Conservation (phyloP, 116 monocot species). For the Iris pallida region DNA sequence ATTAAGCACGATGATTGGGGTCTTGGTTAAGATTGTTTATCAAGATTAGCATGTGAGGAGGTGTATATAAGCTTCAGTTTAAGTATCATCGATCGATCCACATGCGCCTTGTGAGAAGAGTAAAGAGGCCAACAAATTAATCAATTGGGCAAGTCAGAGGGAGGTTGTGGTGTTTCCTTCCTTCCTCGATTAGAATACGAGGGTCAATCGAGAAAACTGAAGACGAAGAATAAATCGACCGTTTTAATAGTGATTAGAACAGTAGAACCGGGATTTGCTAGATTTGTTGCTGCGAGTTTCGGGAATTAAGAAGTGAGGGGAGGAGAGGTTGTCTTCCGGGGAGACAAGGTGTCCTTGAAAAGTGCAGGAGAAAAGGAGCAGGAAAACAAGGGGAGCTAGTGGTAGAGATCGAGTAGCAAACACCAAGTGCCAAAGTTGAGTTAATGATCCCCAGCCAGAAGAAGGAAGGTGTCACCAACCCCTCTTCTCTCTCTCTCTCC, state of each 20-base stretch:
- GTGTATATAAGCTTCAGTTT: too few relatives aligned
- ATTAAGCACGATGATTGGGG: too few relatives aligned
- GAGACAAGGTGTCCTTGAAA: slow-evolving; percentile 49
- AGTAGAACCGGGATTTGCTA: slow-evolving; percentile 45
- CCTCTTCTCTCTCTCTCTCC: too few relatives aligned
- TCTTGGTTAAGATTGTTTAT: too few relatives aligned
- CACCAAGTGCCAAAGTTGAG: slow-evolving; percentile 11
- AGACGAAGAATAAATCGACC: slow-evolving; percentile 2
- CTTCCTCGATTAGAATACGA: slow-evolving; percentile 2
- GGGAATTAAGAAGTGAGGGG: slow-evolving; percentile 12
- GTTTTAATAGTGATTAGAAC: slow-evolving; percentile 15
- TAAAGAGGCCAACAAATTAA: slow-evolving; percentile 7
- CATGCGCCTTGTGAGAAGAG: slow-evolving; percentile 3
- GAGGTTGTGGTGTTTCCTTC: background rate
- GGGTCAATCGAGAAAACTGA: slow-evolving; percentile 4
- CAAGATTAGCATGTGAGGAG: too few relatives aligned
- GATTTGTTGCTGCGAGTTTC: slow-evolving; percentile 25
- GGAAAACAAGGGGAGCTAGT: slow-evolving; percentile 51
- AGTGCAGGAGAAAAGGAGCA: slow-evolving; percentile 57
- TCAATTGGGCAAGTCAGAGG: background rate
- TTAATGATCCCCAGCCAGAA: background rate
- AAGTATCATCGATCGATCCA: background rate
- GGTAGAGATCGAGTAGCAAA: background rate
- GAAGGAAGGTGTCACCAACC: too few relatives aligned
- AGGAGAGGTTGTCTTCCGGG: slow-evolving; percentile 16